Evolutionary conservation across 495 filamentous ascomycete genomes (phyloP), one percentile per base, ranked within the genome.

Genomic region (Penicillium pulvis): DNA sequence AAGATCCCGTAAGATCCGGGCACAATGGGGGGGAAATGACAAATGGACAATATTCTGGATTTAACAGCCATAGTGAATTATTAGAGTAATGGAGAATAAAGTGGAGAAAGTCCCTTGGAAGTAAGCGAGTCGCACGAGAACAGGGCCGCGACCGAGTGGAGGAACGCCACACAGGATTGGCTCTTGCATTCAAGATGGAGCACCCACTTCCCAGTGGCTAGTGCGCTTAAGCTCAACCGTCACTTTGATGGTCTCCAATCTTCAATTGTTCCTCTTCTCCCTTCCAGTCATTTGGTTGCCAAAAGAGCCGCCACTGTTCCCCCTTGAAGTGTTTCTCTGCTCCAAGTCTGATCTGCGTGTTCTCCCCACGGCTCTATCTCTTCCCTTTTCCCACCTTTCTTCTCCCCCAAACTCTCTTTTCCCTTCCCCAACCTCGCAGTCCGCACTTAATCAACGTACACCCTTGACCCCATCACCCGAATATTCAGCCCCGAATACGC

Each of bases 191-290:
- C 41, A 41, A 52, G 49, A 52, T 51, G 51, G 24, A 54, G 35
- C 35, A 39, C 36, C 51, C 24, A 51, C 48, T 30, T 17, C 26
- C n/a, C 46, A 39, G 57, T 62, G 59, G 63, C 59, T 62, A 47
- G 59, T 65, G 63, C 63, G 55, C 58, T 65, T 65, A 56, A 61
- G 58, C 58, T 58, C 46, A 28, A 33, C 17, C 47, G 48, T 56
- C 57, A 59, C 51, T 48, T 62, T 62, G 49, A 35, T n/a, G 35
- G 36, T 42, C 43, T 36, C 33, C 33, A 36, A 55, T 36, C 33
- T 56, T 44, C 31, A 49, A 28, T 47, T 36, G 51, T 30, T 55
- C 45, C 44, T 51, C 41, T 51, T 53, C 57, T 50, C 60, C 28
- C 53, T 58, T 28, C 30, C 35, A 54, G 56, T 57, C 49, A 17